Evolutionary conservation across 495 filamentous ascomycete genomes (phyloP).

Genomic region (Penicillium herquei): DNA sequence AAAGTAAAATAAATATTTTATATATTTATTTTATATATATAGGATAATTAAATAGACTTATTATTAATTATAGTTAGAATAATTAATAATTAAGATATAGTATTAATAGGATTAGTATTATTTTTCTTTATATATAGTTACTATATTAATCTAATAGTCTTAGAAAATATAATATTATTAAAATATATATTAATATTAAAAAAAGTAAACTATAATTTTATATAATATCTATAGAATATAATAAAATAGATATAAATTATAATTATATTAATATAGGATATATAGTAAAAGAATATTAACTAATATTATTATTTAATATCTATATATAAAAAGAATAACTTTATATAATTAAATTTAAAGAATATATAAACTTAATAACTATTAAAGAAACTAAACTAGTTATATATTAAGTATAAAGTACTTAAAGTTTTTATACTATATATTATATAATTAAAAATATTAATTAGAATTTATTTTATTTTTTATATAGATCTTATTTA

Average conservation of each 20-base stretch:
- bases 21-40: background rate
- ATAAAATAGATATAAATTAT: background rate
- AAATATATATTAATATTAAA: background rate
- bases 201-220: background rate
- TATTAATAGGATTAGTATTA: background rate
- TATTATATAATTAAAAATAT: background rate
- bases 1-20: background rate
- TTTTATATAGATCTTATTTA: conserved; percentile 1
- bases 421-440: no score
- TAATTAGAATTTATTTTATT: background rate
- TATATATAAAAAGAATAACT: no score
- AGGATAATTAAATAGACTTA: background rate
- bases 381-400: no score
- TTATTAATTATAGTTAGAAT: background rate
- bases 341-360: no score
- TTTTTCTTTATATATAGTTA: background rate
- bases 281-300: no score
- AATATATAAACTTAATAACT: no score
- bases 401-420: no score
- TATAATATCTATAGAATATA: background rate
- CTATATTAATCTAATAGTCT: background rate
- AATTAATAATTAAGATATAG: background rate
- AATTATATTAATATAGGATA: no score
- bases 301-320: no score
- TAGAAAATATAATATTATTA: background rate